Evolutionary conservation across 2,329 filamentous ascomycete species (phyloP), one percentile per base, ranked within the genome.

Genomic region (Trichophyton equinum): DNA sequence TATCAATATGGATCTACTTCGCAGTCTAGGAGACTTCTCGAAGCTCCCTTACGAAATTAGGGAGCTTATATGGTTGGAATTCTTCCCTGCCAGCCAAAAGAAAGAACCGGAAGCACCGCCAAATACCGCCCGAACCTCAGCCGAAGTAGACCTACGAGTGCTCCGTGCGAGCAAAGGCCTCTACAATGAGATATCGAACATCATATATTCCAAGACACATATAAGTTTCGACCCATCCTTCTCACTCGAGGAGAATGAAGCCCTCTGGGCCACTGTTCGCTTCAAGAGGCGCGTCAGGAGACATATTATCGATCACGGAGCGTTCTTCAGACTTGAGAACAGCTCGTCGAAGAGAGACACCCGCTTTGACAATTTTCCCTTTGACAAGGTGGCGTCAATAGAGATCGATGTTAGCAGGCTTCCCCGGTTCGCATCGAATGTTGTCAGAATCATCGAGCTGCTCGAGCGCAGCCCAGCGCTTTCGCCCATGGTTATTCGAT

Each of bases 11-110:
- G 27, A 30, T 30, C 27, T 30, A 7, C 6, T 30, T 30, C 27
- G 27, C 27, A n/a, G 44, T n/a, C 58, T 47, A 15, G 58, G 44
- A 9, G 25, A 53, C 18, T 38, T 61, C 36, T 18, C 53, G 9
- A 36, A 30, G 22, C 33, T 59, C 3, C 60, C 60, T 13, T 40
- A 27, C 27, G 60, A 61, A 56, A 56, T 61, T 18, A 44, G 60
- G 13, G 60, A 61, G 20, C 22, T 15, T 7, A 61, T 61, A 8
- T 57, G 55, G 55, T 15, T 40, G 18, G 55, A 42, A 9, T 57
- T 57, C 22, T 33, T 20, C 20, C 55, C 55, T 27, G 36, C 15
- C 8, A 13, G 13, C n/a, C 22, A 30, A 30, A 30, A n/a, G 18
- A 22, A 22, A 18, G 22, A 53, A 13, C 15, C 27, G 49, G 11